Conservation (phyloP, 1,284 basidiomycete species). For the Bjerkandera adusta region DNA sequence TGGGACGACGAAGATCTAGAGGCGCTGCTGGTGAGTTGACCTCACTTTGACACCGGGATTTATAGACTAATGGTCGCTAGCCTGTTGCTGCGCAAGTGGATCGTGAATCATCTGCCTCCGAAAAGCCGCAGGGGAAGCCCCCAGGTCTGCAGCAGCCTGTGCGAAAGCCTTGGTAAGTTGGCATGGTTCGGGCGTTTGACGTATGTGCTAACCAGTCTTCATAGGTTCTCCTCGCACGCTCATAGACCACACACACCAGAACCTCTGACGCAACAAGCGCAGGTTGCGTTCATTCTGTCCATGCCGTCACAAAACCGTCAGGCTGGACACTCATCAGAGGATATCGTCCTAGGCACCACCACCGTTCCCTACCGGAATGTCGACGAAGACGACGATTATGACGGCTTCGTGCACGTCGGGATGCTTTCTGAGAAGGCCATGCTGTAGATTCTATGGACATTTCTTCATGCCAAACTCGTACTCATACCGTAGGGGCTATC, state of each 20-base stretch:
- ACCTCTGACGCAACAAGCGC: slow-evolving; percentile 7
- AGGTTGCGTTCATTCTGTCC: slow-evolving; percentile 11
- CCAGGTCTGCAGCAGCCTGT: not conserved
- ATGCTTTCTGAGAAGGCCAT: not conserved
- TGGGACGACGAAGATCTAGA: slow-evolving; percentile 12
- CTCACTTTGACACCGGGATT: not conserved
- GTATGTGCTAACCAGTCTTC: not conserved
- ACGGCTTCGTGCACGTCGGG: not conserved
- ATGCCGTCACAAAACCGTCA: slow-evolving; percentile 9
- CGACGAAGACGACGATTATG: not conserved
- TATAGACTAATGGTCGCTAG: slow-evolving; percentile 1
- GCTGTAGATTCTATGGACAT: too few species aligned
- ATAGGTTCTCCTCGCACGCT: too few species aligned
- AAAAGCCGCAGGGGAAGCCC: not conserved
- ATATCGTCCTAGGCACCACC: slow-evolving; percentile 10
- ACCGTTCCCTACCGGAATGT: slow-evolving; percentile 7
- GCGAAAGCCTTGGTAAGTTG: slow-evolving; percentile 4
- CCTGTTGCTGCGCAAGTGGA: slow-evolving; percentile 15
- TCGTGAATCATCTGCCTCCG: slow-evolving; percentile 1
- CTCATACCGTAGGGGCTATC: too few species aligned
- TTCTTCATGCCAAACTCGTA: too few species aligned
- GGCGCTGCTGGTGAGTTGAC: slow-evolving; percentile 8
- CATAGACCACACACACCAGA: slow-evolving; percentile 6
- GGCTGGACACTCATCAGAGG: slow-evolving; percentile 1
- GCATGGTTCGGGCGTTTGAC: not conserved